Conservation (phyloP, 108 stramenopile genomes). For the Pseudonitzschia delicatissima region DNA sequence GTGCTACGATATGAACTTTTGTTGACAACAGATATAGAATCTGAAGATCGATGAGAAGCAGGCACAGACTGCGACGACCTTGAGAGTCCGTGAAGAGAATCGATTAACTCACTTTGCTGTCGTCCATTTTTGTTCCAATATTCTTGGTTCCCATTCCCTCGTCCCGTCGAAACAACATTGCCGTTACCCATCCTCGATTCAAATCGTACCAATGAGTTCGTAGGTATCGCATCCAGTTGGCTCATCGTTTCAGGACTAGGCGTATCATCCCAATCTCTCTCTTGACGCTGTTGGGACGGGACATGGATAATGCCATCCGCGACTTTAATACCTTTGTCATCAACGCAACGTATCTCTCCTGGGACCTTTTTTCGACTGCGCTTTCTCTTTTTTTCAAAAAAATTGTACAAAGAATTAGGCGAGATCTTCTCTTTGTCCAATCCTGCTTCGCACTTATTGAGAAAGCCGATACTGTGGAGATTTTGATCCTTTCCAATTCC, state of each 20-base stretch:
- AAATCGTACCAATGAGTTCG: background rate
- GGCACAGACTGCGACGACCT: background rate
- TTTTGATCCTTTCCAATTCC: background rate
- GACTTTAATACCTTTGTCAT: background rate
- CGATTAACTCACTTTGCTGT: background rate
- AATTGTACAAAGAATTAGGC: background rate
- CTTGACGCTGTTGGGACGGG: background rate
- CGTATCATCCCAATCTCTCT: background rate
- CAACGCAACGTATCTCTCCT: background rate
- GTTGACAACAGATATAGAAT: background rate
- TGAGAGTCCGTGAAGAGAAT: background rate
- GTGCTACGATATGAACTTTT: background rate
- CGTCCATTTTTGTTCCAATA: background rate
- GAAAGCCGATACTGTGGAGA: background rate
- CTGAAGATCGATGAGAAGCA: background rate
- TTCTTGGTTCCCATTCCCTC: background rate
- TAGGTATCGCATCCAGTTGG: background rate
- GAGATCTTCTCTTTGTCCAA: background rate
- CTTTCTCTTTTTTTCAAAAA: background rate
- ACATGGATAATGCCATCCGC: background rate
- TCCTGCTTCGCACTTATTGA: background rate
- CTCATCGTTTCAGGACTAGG: background rate
- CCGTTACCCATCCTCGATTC: background rate
- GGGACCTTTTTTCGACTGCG: background rate
- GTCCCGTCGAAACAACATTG: background rate